A percentile compares a stretch with the other conserved stretches of the same genome.
Evolutionary conservation across 2,329 filamentous ascomycete genomes (phyloP).

Genomic region (Thielaviopsis populi): DNA sequence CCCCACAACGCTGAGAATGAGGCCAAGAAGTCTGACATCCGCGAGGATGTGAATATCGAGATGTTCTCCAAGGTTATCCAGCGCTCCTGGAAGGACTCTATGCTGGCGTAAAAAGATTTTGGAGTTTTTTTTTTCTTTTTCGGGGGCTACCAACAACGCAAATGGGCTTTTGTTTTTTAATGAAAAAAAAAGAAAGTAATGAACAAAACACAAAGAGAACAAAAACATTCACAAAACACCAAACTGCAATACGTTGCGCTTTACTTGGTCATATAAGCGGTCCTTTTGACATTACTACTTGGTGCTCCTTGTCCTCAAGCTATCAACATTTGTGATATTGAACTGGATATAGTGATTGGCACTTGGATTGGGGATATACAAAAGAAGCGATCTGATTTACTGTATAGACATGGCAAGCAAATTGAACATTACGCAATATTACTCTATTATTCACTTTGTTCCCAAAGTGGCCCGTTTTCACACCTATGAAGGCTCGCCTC

Average conservation of each 20-base stretch:
- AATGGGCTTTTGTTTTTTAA: slow-evolving; percentile 4
- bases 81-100: slow-evolving; percentile 63
- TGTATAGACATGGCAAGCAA: background rate
- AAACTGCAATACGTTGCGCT: background rate
- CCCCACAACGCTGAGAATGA: slow-evolving; percentile 95
- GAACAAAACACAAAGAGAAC: slow-evolving; percentile 13
- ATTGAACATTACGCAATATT: background rate
- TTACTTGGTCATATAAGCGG: too few relatives aligned
- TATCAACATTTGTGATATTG: background rate
- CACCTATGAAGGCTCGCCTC: background rate
- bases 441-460: background rate
- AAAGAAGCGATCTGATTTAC: background rate
- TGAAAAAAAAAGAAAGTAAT: slow-evolving; percentile 15
- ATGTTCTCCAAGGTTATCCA: slow-evolving; percentile 69
- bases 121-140: slow-evolving; percentile 13
- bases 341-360: background rate
- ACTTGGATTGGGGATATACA: background rate
- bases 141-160: background rate
- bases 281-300: background rate
- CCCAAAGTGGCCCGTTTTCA: background rate
- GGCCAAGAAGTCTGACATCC: slow-evolving; percentile 86
- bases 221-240: slow-evolving; percentile 6
- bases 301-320: background rate
- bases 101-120: slow-evolving; percentile 12
- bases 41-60: slow-evolving; percentile 86